Evolutionary conservation across 2,329 filamentous ascomycete species (phyloP).

Genomic region (Colletotrichum musae): DNA sequence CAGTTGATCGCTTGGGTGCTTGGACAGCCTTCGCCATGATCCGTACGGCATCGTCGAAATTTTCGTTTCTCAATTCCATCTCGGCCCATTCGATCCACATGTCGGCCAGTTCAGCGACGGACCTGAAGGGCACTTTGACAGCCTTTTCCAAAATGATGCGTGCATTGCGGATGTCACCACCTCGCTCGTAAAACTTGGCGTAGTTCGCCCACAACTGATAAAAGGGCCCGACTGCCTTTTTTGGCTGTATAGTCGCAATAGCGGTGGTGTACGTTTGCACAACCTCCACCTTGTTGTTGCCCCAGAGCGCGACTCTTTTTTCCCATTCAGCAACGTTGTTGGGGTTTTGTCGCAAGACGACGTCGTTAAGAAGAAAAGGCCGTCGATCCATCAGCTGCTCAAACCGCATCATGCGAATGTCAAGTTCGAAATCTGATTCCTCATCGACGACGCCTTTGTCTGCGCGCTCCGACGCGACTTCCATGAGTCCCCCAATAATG

Average conservation of each 20-base stretch:
- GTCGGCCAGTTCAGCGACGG: constrained; percentile 95
- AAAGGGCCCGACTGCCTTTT: constrained; percentile 93
- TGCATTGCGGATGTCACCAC: constrained; percentile 86
- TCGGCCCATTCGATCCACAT: constrained; percentile 99
- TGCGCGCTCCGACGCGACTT: constrained; percentile 84
- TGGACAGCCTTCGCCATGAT: constrained; percentile 99
- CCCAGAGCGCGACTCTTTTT: constrained; percentile 96
- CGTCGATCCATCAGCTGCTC: constrained; percentile 98
- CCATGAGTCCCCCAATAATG: constrained; percentile 92
- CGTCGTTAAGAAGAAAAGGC: constrained; percentile 96
- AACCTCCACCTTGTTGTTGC: constrained; percentile 90
- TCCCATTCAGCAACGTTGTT: constrained; percentile 98
- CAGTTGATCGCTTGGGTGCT: constrained; percentile 95
- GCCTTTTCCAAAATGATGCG: constrained; percentile 97
- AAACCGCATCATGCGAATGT: constrained; percentile 97
- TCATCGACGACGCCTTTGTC: constrained; percentile 84
- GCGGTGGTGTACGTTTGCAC: constrained; percentile 96
- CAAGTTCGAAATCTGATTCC: constrained; percentile 91
- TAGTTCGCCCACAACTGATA: constrained; percentile 97
- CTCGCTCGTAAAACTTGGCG: constrained; percentile 95
- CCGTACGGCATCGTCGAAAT: constrained; percentile 93
- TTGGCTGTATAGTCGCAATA: constrained; percentile 92
- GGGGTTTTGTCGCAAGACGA: constrained; percentile 93
- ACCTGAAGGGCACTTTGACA: constrained; percentile 97
- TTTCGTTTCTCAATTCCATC: constrained; percentile 95